Evolutionary conservation across 495 filamentous ascomycete genomes (phyloP), one percentile per base, ranked within the genome.

Genomic region (Talaromyces thailandensis): DNA sequence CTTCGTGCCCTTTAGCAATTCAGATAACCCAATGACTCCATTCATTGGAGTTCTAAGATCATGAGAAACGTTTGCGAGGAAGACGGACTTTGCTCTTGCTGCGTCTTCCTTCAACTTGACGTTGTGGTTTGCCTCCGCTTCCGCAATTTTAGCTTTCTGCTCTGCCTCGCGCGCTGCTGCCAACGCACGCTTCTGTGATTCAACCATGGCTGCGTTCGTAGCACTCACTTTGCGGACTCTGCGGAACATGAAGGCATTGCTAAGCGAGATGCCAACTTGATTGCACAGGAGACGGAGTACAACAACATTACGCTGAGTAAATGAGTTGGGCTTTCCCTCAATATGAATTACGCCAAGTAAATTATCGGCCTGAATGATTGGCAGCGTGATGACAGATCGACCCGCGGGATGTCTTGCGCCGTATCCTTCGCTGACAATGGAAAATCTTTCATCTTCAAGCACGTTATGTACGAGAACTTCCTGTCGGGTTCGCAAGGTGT

Each of bases 41-140:
- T 92, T 93, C 63, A 96, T 83, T 0, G 91, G 93, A 3, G 91
- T 94, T 23, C 91, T 85, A 55, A 93, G 74, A 72, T 94, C 91
- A 67, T 94, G 91, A 3, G 89, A 93, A 16, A 96, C 91, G 67
- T 96, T 96, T 18, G 92, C 92, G 23, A 96, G 81, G 80, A 96
- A 96, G 56, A 96, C 92, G 6, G 87, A 89, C 71, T 96, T 96
- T 12, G 91, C 92, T 71, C 88, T 90, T 40, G 91, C 91, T 11
- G 91, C 92, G 72, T 96, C 92, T 70, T 96, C 91, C 55, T 93
- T 93, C 14, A 95, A 79, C 67, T 90, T 89, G 64, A 95, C 89
- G 64, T 92, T 93, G 55, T 89, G 86, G 64, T 92, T 89, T 9
- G 92, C 92, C 69, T 91, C 85, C 0, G 86, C 85, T 70, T 95